Percentiles rank a stretch among this genome's conserved stretches.
Conservation (phyloP, 148 eudicot species). For the Simmondsia chinensis region DNA sequence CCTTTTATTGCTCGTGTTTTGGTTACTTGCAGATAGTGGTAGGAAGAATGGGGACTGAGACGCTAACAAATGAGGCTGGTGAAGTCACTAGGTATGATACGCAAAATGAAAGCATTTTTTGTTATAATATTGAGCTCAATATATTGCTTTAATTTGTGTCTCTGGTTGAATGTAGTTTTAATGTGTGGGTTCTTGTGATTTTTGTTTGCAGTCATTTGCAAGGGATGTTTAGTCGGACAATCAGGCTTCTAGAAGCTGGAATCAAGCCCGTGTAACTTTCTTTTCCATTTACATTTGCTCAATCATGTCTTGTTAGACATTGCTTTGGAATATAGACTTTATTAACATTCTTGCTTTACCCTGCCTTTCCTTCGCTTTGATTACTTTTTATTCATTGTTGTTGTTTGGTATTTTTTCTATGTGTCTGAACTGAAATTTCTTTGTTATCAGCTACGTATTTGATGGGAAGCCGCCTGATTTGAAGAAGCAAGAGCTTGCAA, state of each 20-base stretch:
- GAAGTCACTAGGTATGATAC: slow-evolving; percentile 84
- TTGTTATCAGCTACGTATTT: slow-evolving; percentile 62
- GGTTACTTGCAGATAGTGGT: slow-evolving; percentile 65
- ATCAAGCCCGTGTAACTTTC: slow-evolving; percentile 81
- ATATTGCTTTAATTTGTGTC: not conserved
- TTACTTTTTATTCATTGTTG: not conserved
- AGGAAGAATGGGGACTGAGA: slow-evolving; percentile 84
- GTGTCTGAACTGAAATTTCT: slow-evolving; percentile 1
- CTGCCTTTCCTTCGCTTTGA: no score
- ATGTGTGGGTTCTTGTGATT: slow-evolving; percentile 2
- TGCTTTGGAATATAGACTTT: not conserved
- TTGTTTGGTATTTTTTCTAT: not conserved
- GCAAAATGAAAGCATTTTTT: not conserved
- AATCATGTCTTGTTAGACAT: not conserved
- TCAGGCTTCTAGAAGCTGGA: slow-evolving; percentile 94
- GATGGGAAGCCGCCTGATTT: slow-evolving; percentile 95
- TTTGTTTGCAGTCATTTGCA: slow-evolving; percentile 70
- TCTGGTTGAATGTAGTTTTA: not conserved
- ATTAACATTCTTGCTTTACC: not conserved
- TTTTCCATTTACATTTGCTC: not conserved
- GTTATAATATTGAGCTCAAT: not conserved
- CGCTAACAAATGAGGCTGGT: slow-evolving; percentile 96
- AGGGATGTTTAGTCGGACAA: slow-evolving; percentile 93
- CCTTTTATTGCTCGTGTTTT: not conserved
- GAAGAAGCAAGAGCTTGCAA: slow-evolving; percentile 98